phyloP scores from a whole-genome alignment of 2,329 filamentous ascomycete species.

The Sporothrix dimorphospora region DNA sequence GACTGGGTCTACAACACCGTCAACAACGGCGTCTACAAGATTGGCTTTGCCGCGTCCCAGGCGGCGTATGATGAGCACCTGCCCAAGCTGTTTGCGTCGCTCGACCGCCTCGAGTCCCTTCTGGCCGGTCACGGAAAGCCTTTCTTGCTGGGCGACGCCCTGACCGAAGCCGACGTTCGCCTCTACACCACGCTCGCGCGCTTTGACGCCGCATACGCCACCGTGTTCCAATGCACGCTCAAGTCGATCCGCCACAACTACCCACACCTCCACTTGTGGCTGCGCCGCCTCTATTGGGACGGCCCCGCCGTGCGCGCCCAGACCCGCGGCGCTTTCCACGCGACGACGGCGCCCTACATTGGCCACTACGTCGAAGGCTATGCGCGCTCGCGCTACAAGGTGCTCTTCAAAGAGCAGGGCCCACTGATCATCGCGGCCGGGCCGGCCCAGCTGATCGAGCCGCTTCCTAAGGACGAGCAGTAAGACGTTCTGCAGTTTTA shows the following conservation, averaged over 20 bases:
- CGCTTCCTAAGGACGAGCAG: slow-evolving; percentile 18
- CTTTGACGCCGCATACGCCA: slow-evolving; percentile 71
- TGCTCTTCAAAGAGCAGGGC: slow-evolving; percentile 15
- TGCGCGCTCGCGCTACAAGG: slow-evolving; percentile 23
- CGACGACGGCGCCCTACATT: slow-evolving; percentile 22
- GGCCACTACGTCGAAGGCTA: slow-evolving; percentile 25
- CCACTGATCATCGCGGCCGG: slow-evolving; percentile 23
- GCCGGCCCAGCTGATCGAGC: slow-evolving; percentile 23
- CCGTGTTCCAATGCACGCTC: slow-evolving; percentile 67
- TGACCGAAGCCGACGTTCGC: slow-evolving; percentile 72
- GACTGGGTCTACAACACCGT: slow-evolving; percentile 65
- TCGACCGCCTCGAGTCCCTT: slow-evolving; percentile 65
- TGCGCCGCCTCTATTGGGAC: slow-evolving; percentile 62
- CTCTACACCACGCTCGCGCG: slow-evolving; percentile 68
- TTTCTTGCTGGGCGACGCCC: slow-evolving; percentile 64
- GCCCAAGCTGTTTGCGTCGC: slow-evolving; percentile 61
- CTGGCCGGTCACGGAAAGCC: slow-evolving; percentile 51
- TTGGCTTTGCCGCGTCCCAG: slow-evolving; percentile 69
- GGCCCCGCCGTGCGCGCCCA: background rate
- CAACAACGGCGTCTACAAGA: slow-evolving; percentile 56
- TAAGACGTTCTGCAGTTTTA: background rate
- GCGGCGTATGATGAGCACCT: slow-evolving; percentile 67
- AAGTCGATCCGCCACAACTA: slow-evolving; percentile 67
- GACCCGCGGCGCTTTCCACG: slow-evolving; percentile 22
- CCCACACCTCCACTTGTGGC: slow-evolving; percentile 70